A percentile compares a stretch with the other conserved stretches of the same genome.
Evolutionary conservation across 345 rosid genomes (phyloP).

Genomic region (Salix brachista): DNA sequence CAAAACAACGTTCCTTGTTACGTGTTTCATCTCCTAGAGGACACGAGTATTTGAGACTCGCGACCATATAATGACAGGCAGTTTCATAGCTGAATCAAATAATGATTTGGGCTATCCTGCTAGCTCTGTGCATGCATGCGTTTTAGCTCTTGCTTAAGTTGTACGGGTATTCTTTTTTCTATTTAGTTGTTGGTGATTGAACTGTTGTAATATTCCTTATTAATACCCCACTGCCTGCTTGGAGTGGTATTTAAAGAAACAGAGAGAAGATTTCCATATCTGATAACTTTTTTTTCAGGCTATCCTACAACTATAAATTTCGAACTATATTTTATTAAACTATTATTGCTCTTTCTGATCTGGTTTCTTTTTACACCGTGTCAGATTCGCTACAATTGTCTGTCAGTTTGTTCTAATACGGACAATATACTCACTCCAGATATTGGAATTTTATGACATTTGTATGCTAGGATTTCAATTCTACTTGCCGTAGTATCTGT

Average conservation of each 20-base stretch:
- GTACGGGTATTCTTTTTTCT: too few relatives aligned
- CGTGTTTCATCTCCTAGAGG: too few relatives aligned
- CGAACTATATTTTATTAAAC: too few relatives aligned
- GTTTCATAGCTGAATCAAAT: too few relatives aligned
- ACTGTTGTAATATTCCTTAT: not conserved
- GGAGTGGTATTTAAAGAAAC: not conserved
- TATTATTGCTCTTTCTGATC: too few relatives aligned
- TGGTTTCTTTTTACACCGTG: too few relatives aligned
- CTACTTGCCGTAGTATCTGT: not conserved
- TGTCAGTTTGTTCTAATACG: not conserved
- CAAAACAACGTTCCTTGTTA: too few relatives aligned
- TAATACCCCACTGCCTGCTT: not conserved
- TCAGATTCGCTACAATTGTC: not conserved
- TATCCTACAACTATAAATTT: not conserved
- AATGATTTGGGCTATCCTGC: too few relatives aligned
- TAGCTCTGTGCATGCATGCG: too few relatives aligned
- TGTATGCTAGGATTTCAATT: not conserved
- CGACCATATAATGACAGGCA: too few relatives aligned
- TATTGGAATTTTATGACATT: not conserved
- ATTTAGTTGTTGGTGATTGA: not conserved
- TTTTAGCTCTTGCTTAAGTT: too few relatives aligned
- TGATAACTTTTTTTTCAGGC: not conserved
- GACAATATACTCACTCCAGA: not conserved
- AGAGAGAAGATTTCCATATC: not conserved
- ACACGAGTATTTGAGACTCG: too few relatives aligned